These are phyloP conservation scores for Carpinus viminea DNA, from an alignment of 306 rosid species.

Conservation along the genomic window DNA sequence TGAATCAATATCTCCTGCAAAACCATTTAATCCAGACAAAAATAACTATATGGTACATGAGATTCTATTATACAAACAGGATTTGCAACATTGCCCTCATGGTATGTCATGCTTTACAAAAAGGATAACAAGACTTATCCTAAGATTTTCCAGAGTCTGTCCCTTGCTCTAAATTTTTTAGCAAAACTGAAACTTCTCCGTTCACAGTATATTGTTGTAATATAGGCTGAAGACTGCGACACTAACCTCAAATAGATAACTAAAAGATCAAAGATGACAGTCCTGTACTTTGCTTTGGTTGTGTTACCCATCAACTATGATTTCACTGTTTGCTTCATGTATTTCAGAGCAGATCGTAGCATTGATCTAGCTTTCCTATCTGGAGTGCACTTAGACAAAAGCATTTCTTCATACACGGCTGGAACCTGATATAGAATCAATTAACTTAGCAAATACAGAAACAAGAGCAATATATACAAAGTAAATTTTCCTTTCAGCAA, in stretches of 20 bases:
- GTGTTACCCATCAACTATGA: constrained; percentile 38
- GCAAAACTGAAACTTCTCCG: constrained; percentile 17
- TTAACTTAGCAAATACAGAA: constrained; percentile 15
- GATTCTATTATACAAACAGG: background rate
- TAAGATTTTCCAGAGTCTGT: background rate
- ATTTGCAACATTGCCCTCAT: background rate
- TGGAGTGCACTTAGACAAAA: constrained; percentile 72
- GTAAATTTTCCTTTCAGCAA: constrained; percentile 4
- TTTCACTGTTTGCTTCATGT: constrained; percentile 71
- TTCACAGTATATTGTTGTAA: background rate
- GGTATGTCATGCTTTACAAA: background rate
- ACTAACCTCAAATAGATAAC: constrained; percentile 47
- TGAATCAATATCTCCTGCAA: constrained; percentile 24
- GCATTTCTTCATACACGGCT: constrained; percentile 90
- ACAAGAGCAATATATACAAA: constrained; percentile 1
- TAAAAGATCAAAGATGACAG: constrained; percentile 20
- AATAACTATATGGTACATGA: background rate
- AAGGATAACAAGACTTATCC: background rate
- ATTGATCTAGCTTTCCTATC: constrained; percentile 92
- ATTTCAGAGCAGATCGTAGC: constrained; percentile 90
- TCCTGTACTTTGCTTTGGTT: constrained; percentile 28
- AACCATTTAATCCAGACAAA: constrained; percentile 20
- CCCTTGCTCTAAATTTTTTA: background rate
- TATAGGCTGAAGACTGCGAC: constrained; percentile 24
- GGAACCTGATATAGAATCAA: constrained; percentile 79